These are phyloP conservation scores for Aspergillus sclerotialis DNA, from an alignment of 2,329 filamentous ascomycete species.

Conservation along the genomic window DNA sequence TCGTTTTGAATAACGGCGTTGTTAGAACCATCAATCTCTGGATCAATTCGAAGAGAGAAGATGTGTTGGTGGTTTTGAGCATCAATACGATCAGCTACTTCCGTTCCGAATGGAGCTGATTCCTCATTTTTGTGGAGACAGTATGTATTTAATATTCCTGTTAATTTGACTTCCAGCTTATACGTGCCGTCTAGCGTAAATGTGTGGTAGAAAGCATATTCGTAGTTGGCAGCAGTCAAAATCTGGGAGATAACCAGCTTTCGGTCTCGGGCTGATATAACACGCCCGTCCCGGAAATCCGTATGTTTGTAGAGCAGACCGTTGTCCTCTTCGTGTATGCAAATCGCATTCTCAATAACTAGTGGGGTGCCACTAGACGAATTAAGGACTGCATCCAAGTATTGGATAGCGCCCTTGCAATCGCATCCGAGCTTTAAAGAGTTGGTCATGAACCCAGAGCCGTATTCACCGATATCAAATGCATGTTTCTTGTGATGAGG, in stretches of 20 bases:
- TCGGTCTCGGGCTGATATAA: constrained; percentile 75
- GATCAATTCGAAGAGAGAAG: constrained; percentile 79
- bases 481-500: constrained; percentile 22
- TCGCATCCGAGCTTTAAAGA: constrained; percentile 20
- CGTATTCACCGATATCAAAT: constrained; percentile 21
- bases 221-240: constrained; percentile 91
- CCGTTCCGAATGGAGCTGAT: constrained; percentile 75
- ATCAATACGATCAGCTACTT: constrained; percentile 81
- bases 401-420: constrained; percentile 15
- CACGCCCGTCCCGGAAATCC: constrained; percentile 83
- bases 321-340: constrained; percentile 22
- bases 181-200: constrained; percentile 55
- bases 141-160: constrained; percentile 87
- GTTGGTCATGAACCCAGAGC: constrained; percentile 19
- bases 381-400: constrained; percentile 20
- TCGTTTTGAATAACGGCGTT: constrained; percentile 62
- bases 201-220: constrained; percentile 27
- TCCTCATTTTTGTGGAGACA: constrained; percentile 70
- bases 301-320: constrained; percentile 60
- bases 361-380: constrained; percentile 13
- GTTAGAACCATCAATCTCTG: constrained; percentile 73
- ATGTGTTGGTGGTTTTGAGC: constrained; percentile 93
- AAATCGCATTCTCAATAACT: constrained; percentile 11
- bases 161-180: constrained; percentile 82
- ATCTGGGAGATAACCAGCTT: constrained; percentile 83